These are phyloP conservation scores for Nicotiana paniculata DNA, from an alignment of 257 asterid genomes.

Conservation along the genomic window DNA sequence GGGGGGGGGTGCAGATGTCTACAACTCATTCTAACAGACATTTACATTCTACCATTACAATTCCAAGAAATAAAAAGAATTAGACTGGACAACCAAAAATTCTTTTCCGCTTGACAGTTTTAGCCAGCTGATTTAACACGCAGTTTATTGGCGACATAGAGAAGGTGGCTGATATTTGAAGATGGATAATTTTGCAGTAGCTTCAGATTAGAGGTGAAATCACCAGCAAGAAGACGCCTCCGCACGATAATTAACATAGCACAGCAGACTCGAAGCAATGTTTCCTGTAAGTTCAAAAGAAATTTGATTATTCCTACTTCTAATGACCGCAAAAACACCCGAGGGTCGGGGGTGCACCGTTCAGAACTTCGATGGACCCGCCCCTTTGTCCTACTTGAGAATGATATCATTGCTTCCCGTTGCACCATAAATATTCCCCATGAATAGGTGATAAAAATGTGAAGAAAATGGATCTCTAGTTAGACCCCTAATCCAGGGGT, in stretches of 20 bases:
- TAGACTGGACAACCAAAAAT: background rate
- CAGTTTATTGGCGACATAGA: slow-evolving; percentile 83
- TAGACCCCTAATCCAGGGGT: background rate
- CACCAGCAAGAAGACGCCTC: slow-evolving; percentile 88
- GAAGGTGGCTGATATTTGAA: slow-evolving; percentile 83
- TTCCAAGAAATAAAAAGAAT: background rate
- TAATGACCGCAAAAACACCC: no score
- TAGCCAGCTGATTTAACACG: slow-evolving; percentile 32
- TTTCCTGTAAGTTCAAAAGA: slow-evolving; percentile 51
- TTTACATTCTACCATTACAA: background rate
- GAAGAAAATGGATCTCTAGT: background rate
- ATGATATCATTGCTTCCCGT: background rate
- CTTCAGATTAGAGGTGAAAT: slow-evolving; percentile 87
- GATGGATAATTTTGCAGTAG: slow-evolving; percentile 82
- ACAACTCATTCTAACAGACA: background rate
- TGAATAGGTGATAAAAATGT: background rate
- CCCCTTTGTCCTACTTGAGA: background rate
- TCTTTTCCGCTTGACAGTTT: background rate
- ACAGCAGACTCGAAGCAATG: slow-evolving; percentile 78
- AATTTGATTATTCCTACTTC: background rate
- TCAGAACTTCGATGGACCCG: no score
- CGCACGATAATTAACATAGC: slow-evolving; percentile 86
- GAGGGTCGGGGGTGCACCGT: no score
- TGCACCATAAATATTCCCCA: background rate
- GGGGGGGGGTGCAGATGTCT: background rate